A percentile compares a stretch with the other conserved stretches of the same genome.
These are phyloP conservation scores for Mediolabrus comicus DNA, from an alignment of 108 stramenopile genomes.

Conservation along the genomic window DNA sequence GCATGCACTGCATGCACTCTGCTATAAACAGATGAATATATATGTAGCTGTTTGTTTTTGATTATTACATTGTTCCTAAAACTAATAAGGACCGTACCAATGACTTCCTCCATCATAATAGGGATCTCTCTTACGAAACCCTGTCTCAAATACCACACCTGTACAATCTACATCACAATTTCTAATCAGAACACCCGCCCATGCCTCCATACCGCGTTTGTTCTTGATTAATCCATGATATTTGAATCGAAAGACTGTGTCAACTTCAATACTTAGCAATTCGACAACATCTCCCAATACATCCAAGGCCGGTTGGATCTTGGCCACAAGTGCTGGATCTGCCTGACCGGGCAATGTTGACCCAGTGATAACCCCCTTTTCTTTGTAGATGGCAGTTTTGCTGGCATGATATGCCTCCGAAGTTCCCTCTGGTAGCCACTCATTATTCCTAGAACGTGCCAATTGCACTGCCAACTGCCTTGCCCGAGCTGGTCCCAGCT, in stretches of 20 bases:
- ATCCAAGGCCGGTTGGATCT: conserved; percentile 77
- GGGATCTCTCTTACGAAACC: conserved; percentile 77
- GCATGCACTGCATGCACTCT: background rate
- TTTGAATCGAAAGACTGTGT: conserved; percentile 82
- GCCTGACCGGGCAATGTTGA: conserved; percentile 60
- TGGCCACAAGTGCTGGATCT: conserved; percentile 52
- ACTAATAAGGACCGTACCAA: conserved; percentile 63
- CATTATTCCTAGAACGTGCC: conserved; percentile 83
- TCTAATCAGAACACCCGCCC: conserved; percentile 68
- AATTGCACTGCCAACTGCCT: conserved; percentile 64
- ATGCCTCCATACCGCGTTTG: conserved; percentile 77
- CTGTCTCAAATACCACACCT: conserved; percentile 86
- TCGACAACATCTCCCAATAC: conserved; percentile 70
- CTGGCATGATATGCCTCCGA: conserved; percentile 52
- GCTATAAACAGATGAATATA: background rate
- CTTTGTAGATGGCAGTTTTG: conserved; percentile 62
- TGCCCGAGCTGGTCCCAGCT: conserved; percentile 63
- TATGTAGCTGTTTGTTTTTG: background rate
- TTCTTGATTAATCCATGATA: conserved; percentile 88
- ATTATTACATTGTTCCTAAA: background rate
- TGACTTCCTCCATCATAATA: conserved; percentile 73
- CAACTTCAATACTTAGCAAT: conserved; percentile 68
- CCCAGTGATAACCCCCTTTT: conserved; percentile 64
- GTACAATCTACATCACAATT: conserved; percentile 83
- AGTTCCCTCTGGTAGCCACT: conserved; percentile 76